Evolutionary conservation across 202 grass and related monocot species (phyloP), one percentile per base, ranked within the genome.

Genomic region (Saccharum hybrid): DNA sequence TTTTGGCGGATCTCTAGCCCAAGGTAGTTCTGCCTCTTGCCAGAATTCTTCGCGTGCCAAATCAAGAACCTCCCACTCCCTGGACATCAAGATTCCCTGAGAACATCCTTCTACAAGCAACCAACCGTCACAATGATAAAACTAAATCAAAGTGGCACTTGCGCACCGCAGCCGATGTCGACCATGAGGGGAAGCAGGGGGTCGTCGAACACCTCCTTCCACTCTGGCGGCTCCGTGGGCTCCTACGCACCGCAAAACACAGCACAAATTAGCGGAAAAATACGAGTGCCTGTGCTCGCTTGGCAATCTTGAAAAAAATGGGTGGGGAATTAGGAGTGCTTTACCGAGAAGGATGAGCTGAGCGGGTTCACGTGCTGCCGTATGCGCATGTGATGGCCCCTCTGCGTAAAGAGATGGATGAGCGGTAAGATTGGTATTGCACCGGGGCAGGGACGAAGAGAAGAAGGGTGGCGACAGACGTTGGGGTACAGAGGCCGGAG

Each of bases 311-410:
- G 60, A 31, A 66, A 26, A 26, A 62, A 40, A 3, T 63, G 39
- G 18, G 13, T 7, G 33, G 34, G 63, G 63, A 12, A 48, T 15
- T 8, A 10, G 59, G 16, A 21, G 36, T 10, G 83, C 80, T 87
- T 91, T 60, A 98, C 95, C 1, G 83, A 60, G 79, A 98, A 98
- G 73, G 87, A 88, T 15, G 92, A 86, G 51, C 92, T 98, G 64
- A 98, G 90, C 33, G 95, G 92, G 82, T 98, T 98, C 71, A 98
- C 95, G 74, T 98, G 95, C 85, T 98, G 90, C 74, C 95, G 90
- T 81, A 98, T 93, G 76, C 95, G 89, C 73, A 98, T 70, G 71
- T 91, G 80, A 60, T 91, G 90, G 54, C 92, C 95, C 67, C 91
- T 75, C 95, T 95, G 88, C 74, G 23, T 18, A 43, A 3, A 63